Base-by-base conservation (phyloP, 1,284 basidiomycete species). In the Cyathus pygmaeus region DNA sequence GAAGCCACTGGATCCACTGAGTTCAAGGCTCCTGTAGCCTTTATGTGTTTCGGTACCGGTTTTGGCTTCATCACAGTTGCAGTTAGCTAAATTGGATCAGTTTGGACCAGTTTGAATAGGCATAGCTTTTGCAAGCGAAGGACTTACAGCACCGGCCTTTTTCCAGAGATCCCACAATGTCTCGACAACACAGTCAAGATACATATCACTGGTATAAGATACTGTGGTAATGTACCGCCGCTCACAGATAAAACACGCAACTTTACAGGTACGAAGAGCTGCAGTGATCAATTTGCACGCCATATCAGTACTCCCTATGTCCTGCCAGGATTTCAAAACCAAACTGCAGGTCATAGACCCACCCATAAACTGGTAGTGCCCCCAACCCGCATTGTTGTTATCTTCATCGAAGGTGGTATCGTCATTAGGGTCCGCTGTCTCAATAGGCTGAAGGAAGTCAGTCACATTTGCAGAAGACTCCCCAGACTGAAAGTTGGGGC, bases 201-300 rank as follows among this genome's bases (percentile, higher is more conserved):
- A 63, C 4, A 27, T 21, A 29, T 64, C 59, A 31, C 62, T 61
- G 27, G 57, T 13, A 42, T 46, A 66, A 4, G 30, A 55, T 2
- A 17, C 23, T 3, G 50, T 19, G 17, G 2, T 27, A 13, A 57
- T 41, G 10, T 56, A 36, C 30, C 50, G 21, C 10, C 47, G n/a
- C n/a, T 19, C 21, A 50, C 58, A 62, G 1, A 64, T 30, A 23
- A 47, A 30, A 10, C 56, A 53, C 3, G 65, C 60, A 4, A 59
- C 61, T 36, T 60, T 36, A 30, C 53, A 61, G 11, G 61, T 65
- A 47, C 59, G 62, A 24, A 65, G 11, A 5, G 56, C 27, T 24
- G 65, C 65, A 2, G 65, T 59, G 26, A 67, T 49, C 15, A 67
- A 56, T n/a, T 55, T 53, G 31, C 41, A 50, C 7, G 63, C 63